Conservation (phyloP, 768 basidiomycete genomes). For the Psilocybe azurescens region DNA sequence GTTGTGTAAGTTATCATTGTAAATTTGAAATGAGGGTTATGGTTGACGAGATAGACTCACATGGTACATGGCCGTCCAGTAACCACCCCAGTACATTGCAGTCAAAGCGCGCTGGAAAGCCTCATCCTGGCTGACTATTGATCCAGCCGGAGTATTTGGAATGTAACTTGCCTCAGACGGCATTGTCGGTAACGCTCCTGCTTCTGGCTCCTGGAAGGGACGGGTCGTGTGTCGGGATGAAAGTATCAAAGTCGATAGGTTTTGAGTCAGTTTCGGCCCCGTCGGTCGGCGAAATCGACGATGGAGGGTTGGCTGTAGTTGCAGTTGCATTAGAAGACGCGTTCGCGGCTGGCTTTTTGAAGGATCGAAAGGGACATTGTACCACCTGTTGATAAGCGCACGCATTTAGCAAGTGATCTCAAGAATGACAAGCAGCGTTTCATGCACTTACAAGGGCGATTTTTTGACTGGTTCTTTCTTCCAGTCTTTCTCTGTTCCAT, state of each 20-base stretch:
- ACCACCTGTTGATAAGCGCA: slow-evolving; percentile 64
- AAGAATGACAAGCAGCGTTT: neutral
- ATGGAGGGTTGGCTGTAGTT: neutral
- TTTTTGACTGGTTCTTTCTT: slow-evolving; percentile 72
- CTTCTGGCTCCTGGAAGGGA: slow-evolving; percentile 42
- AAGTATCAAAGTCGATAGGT: slow-evolving; percentile 74
- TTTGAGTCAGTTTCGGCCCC: slow-evolving; percentile 53
- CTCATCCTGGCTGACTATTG: slow-evolving; percentile 67
- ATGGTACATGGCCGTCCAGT: slow-evolving; percentile 88
- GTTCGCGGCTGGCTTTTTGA: slow-evolving; percentile 26
- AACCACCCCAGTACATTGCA: slow-evolving; percentile 88
- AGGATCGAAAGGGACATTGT: slow-evolving; percentile 61
- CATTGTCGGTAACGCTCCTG: slow-evolving; percentile 4
- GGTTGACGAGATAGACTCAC: slow-evolving; percentile 40
- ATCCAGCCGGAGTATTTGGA: slow-evolving; percentile 36
- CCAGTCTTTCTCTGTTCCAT: slow-evolving; percentile 77
- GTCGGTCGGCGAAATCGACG: neutral
- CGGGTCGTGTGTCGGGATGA: slow-evolving; percentile 72
- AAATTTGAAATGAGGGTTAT: neutral
- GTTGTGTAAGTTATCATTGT: slow-evolving; percentile 7
- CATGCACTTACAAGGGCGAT: slow-evolving; percentile 68
- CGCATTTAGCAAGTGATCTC: neutral
- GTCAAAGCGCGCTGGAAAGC: slow-evolving; percentile 76
- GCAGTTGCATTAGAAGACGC: neutral
- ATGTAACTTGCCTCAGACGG: slow-evolving; percentile 23